Evolutionary conservation across 2,329 filamentous ascomycete genomes (phyloP), one percentile per base, ranked within the genome.

Genomic region (Ophiostoma angusticollis): DNA sequence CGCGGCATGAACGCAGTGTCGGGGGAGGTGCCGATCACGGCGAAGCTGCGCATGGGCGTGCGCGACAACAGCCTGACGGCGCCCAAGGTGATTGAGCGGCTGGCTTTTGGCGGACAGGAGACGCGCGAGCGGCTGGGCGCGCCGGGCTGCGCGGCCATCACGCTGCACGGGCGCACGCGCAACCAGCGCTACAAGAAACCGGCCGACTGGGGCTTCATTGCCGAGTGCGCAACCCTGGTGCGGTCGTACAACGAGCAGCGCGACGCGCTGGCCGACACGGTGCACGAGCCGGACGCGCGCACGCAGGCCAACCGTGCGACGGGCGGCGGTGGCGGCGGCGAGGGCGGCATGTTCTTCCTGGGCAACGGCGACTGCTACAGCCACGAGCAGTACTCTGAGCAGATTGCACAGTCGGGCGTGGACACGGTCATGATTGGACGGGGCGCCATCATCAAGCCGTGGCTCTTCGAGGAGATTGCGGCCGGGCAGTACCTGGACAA

Each of bases 401-500:
- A 91, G 52, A 67, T 96, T 28, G 69, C 80, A 34, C 72, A 89
- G 43, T 72, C 84, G 25, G 74, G 75, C 33, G 86, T 96, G 32
- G 89, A 96, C 62, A 78, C 78, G n/a, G 83, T 94, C 55, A 96
- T 98, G 91, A 77, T 96, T 45, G 91, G 80, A n/a, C 83, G 91
- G 44, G 91, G 91, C 41, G 91, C 91, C 9, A 72, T 98, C 42
- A 84, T 96, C 62, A 98, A 98, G 63, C 91, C 91, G 1, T 98
- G 91, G 91, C 68, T 98, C 46, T 98, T 96, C 55, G 91, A 98
- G 59, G 91, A 98, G 61, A 96, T 98, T 40, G 75, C 84, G 49
- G 73, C 78, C 46, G 82, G 83, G 5, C 91, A 96, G 60, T 95
- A 96, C 55, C 74, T 98, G 28, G 91, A 98, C 66, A 98, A 98